phyloP scores from a whole-genome alignment of 768 basidiomycete genomes.

The Macrolepiota fuliginosa region DNA sequence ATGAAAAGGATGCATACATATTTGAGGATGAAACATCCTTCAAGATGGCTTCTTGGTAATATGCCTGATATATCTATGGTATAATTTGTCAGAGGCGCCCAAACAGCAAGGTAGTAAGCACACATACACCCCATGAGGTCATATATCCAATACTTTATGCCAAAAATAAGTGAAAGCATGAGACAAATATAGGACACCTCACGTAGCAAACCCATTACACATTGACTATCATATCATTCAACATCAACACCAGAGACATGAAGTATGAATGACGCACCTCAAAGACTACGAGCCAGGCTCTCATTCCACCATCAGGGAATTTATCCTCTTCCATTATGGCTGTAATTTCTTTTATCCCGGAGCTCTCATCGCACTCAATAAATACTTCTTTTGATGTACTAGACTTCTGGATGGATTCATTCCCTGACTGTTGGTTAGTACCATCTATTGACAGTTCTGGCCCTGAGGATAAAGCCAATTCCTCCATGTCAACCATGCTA shows the following conservation, averaged over 20 bases:
- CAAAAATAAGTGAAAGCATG: constrained; percentile 13
- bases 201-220: constrained; percentile 48
- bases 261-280: constrained; percentile 22
- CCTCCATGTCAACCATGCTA: too few species aligned
- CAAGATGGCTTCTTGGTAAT: constrained; percentile 61
- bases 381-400: too few species aligned
- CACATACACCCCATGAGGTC: constrained; percentile 71
- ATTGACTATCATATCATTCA: constrained; percentile 32
- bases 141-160: constrained; percentile 63
- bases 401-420: too few species aligned
- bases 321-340: constrained; percentile 19
- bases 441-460: too few species aligned
- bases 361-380: too few species aligned
- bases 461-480: too few species aligned
- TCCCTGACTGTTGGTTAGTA: too few species aligned
- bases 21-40: constrained; percentile 49
- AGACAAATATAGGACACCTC: constrained; percentile 21
- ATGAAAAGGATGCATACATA: constrained; percentile 43
- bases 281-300: constrained; percentile 45
- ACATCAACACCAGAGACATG: background rate
- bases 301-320: constrained; percentile 42
- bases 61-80: constrained; percentile 65
- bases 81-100: background rate
- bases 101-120: too few species aligned
- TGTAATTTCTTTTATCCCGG: too few species aligned